These are phyloP conservation scores for Phytophthora kernoviae DNA, from an alignment of 352 stramenopile genomes.

Conservation along the genomic window DNA sequence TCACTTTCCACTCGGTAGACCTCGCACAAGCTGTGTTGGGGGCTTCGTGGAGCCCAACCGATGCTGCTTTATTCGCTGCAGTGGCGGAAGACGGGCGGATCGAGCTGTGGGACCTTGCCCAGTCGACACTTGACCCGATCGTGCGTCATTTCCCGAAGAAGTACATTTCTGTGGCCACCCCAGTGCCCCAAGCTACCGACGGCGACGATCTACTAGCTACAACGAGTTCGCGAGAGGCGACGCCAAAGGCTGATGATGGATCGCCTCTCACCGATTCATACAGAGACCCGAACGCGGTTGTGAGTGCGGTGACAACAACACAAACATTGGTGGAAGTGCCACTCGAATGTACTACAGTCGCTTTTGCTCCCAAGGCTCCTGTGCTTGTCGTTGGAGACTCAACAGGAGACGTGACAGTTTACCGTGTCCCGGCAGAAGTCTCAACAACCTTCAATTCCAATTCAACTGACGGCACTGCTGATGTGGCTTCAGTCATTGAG, in stretches of 20 bases:
- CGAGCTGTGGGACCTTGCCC: slow-evolving; percentile 90
- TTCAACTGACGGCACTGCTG: slow-evolving; percentile 1
- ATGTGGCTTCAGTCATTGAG: slow-evolving; percentile 37
- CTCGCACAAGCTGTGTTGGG: slow-evolving; percentile 81
- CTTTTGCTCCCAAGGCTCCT: slow-evolving; percentile 70
- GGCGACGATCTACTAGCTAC: slow-evolving; percentile 4
- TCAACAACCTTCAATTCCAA: slow-evolving; percentile 14
- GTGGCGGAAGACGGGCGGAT: slow-evolving; percentile 91
- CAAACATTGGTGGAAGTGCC: slow-evolving; percentile 42
- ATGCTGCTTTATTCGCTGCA: slow-evolving; percentile 83
- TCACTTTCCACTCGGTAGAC: slow-evolving; percentile 83
- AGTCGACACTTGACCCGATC: slow-evolving; percentile 86
- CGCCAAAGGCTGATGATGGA: slow-evolving; percentile 11
- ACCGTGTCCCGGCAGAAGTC: slow-evolving; percentile 54
- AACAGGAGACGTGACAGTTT: slow-evolving; percentile 75
- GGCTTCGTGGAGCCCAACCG: slow-evolving; percentile 86
- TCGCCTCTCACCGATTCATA: slow-evolving; percentile 2
- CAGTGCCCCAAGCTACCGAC: slow-evolving; percentile 8
- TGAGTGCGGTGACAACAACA: not conserved
- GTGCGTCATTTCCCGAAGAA: slow-evolving; percentile 79
- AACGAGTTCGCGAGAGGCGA: slow-evolving; percentile 18
- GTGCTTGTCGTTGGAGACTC: slow-evolving; percentile 82
- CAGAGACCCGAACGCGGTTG: slow-evolving; percentile 14
- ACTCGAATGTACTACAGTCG: slow-evolving; percentile 71
- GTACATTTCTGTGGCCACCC: slow-evolving; percentile 21